A percentile compares a stretch with the other conserved stretches of the same genome.
phyloP scores from a whole-genome alignment of 805 yeast genomes.

The Kodamaea kakaduensis region DNA sequence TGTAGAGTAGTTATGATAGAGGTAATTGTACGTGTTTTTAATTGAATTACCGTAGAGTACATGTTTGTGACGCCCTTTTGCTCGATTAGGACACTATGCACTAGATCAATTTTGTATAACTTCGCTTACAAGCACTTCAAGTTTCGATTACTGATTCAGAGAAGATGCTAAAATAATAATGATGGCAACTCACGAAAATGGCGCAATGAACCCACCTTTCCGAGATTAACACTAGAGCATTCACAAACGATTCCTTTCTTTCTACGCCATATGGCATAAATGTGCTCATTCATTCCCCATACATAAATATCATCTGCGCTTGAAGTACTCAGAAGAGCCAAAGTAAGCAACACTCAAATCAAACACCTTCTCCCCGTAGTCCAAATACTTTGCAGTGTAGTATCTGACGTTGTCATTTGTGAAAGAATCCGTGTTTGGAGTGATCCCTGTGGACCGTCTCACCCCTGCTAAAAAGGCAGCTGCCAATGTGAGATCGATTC shows the following conservation, averaged over 20 bases:
- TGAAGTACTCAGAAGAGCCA: slow-evolving; percentile 71
- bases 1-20: slow-evolving; percentile 57
- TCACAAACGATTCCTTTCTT: too few relatives aligned
- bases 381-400: slow-evolving; percentile 64
- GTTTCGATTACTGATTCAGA: too few relatives aligned
- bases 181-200: too few relatives aligned
- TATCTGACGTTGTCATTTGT: slow-evolving; percentile 42
- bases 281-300: not conserved
- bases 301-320: slow-evolving; percentile 10
- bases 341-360: slow-evolving; percentile 69
- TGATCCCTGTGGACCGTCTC: slow-evolving; percentile 66
- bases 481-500: slow-evolving; percentile 56
- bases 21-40: not conserved
- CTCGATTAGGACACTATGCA: too few relatives aligned
- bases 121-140: too few relatives aligned
- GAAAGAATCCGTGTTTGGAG: slow-evolving; percentile 49
- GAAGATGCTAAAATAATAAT: too few relatives aligned
- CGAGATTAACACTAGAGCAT: too few relatives aligned
- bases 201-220: too few relatives aligned
- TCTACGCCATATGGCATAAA: too few relatives aligned
- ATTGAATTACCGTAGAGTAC: not conserved
- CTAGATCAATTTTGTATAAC: too few relatives aligned
- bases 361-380: slow-evolving; percentile 78
- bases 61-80: too few relatives aligned
- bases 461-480: slow-evolving; percentile 72